These are phyloP conservation scores for Phaeolepiota aurea DNA, from an alignment of 768 basidiomycete species.

Conservation along the genomic window DNA sequence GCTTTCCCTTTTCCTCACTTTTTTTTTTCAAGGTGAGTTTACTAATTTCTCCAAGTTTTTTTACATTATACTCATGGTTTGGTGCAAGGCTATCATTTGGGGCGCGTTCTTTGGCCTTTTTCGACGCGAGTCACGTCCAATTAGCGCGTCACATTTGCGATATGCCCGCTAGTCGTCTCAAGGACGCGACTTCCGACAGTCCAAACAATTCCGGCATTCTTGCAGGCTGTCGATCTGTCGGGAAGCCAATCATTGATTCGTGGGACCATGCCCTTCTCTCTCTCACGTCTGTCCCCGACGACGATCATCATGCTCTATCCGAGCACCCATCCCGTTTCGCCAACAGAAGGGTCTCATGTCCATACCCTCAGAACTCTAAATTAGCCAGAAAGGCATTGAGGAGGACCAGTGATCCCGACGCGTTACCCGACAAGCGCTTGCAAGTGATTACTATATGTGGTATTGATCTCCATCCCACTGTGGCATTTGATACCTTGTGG, in stretches of 20 bases:
- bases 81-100: too few species aligned
- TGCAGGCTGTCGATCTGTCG: not conserved
- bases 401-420: not conserved
- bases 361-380: too few species aligned
- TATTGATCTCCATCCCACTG: slow-evolving; percentile 31
- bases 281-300: not conserved
- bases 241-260: not conserved
- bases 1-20: not conserved
- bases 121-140: too few species aligned
- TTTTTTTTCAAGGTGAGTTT: not conserved
- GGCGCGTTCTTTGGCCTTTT: too few species aligned
- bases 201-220: not conserved
- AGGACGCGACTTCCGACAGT: not conserved
- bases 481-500: slow-evolving; percentile 58
- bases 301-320: not conserved
- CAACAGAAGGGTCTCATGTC: not conserved
- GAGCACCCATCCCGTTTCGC: not conserved
- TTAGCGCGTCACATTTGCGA: too few species aligned
- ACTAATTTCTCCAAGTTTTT: too few species aligned
- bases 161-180: not conserved
- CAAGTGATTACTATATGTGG: slow-evolving; percentile 27
- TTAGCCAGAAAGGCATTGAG: not conserved
- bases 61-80: too few species aligned
- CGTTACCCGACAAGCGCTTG: not conserved
- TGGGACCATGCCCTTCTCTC: not conserved